phyloP scores from a whole-genome alignment of 768 basidiomycete species.

The Stropharia rugosoannulata region DNA sequence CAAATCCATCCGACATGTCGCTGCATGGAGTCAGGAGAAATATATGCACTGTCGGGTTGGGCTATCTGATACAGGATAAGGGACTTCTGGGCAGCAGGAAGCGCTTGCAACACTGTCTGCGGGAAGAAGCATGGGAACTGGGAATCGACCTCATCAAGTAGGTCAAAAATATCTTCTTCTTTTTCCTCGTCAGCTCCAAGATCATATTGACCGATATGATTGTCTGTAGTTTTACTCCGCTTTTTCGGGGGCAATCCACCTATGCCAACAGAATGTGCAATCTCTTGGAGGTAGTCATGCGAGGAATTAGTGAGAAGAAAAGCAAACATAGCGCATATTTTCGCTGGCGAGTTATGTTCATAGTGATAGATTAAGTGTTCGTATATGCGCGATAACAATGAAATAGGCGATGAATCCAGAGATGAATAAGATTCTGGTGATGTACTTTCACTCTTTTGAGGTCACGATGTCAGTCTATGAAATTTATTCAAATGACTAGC shows the following conservation, averaged over 20 bases:
- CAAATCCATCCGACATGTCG: constrained; percentile 59
- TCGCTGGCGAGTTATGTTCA: constrained; percentile 47
- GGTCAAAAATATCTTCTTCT: constrained; percentile 38
- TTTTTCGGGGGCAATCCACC: constrained; percentile 28
- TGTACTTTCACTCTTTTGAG: constrained; percentile 29
- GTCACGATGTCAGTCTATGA: neutral
- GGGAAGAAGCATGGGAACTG: constrained; percentile 69
- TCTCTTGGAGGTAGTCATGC: constrained; percentile 54
- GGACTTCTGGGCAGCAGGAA: constrained; percentile 70
- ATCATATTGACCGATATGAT: constrained; percentile 27
- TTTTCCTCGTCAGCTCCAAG: constrained; percentile 36
- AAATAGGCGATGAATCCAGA: constrained; percentile 43
- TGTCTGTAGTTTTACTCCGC: constrained; percentile 21
- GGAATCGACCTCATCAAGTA: constrained; percentile 33
- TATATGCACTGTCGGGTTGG: constrained; percentile 59
- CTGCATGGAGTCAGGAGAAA: constrained; percentile 28
- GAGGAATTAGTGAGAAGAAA: constrained; percentile 68
- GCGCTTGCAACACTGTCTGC: constrained; percentile 41
- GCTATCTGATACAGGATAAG: constrained; percentile 64
- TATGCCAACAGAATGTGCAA: constrained; percentile 63
- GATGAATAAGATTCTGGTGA: constrained; percentile 38
- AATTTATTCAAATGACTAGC: neutral
- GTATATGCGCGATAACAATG: constrained; percentile 64
- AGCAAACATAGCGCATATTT: constrained; percentile 56
- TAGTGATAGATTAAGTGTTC: constrained; percentile 51